Evolutionary conservation across 192 early-diverging fungal species (phyloP), one percentile per base, ranked within the genome.

Genomic region (Oehlia diaphana): DNA sequence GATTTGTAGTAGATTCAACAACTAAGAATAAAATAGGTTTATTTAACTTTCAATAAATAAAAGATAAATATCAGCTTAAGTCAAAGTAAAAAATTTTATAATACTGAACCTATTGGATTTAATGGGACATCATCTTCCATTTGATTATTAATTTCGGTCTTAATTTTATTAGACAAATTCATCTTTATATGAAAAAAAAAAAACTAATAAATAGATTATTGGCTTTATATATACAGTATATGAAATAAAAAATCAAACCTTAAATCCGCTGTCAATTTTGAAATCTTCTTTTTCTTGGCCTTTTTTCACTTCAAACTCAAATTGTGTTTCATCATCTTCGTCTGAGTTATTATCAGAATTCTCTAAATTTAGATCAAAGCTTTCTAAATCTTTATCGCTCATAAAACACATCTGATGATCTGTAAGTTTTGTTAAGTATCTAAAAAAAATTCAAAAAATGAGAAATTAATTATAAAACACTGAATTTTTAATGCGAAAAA

Each of bases 401-500:
- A 79, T 79, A 35, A 79, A 26, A 26, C 77, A 79, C 26, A 79
- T 39, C 53, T 79, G 77, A n/a, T 79, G 68, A 9, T 71, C 69
- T 2, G 77, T 79, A 6, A 79, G 49, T 62, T 79, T 79, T n/a
- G 77, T 79, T 16, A 79, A 58, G n/a, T 71, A 71, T 42, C 77
- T 79, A 49, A 13, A 28, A n/a, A 63, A 7, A 62, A 35, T 10
- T n/a, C 14, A 1, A 37, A 37, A 37, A 37, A 37, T 37, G 37
- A 37, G 0, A 37, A 37, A 21, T 39, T 63, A 10, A 63, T 9
- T 39, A 74, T 31, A 8, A 16, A 33, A 13, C 28, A 4, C 2
- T 74, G 63, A 37, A 37, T 37, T 37, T 37, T 37, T 5, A 3
- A 37, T 2, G 37, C 37, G 5, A 8, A 37, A 6, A 39, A 9